Conservation (phyloP, 2,329 filamentous ascomycete species). For the Phaeosphaeriaceae sp. region DNA sequence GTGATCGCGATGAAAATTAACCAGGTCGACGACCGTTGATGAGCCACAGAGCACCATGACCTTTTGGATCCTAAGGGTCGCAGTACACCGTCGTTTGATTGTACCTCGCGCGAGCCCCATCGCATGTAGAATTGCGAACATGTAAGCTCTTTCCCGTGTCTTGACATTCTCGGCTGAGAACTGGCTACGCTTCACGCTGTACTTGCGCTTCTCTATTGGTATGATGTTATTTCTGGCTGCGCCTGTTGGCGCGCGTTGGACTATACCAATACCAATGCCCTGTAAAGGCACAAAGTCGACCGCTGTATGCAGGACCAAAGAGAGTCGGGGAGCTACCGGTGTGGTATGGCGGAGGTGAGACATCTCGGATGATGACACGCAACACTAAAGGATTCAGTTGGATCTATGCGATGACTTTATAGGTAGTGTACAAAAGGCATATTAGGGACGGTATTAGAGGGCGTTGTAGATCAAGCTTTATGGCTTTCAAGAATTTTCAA, state of each 20-base stretch:
- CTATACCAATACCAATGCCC: slow-evolving; percentile 18
- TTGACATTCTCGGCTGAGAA: slow-evolving; percentile 12
- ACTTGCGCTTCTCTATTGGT: slow-evolving; percentile 9
- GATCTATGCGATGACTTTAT: background rate
- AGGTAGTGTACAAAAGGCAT: background rate
- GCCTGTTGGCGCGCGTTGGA: slow-evolving; percentile 11
- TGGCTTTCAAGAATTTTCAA: background rate
- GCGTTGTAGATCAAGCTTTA: background rate
- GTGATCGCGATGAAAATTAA: slow-evolving; percentile 9
- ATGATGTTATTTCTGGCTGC: slow-evolving; percentile 7
- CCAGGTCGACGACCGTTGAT: slow-evolving; percentile 11
- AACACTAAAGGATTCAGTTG: background rate
- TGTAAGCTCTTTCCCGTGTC: slow-evolving; percentile 16
- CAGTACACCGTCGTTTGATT: slow-evolving; percentile 8
- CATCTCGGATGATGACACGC: background rate
- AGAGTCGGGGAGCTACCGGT: slow-evolving; percentile 1
- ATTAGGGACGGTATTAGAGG: background rate
- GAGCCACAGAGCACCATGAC: slow-evolving; percentile 12
- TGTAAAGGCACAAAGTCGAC: slow-evolving; percentile 8
- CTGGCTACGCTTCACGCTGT: slow-evolving; percentile 11
- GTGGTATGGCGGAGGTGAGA: background rate
- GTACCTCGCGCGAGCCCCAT: slow-evolving; percentile 14
- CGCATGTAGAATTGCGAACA: slow-evolving; percentile 16
- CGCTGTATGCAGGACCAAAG: slow-evolving; percentile 13
- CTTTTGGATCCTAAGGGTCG: slow-evolving; percentile 8